phyloP scores from a whole-genome alignment of 495 filamentous ascomycete species.

The Penicillium cataractarum region DNA sequence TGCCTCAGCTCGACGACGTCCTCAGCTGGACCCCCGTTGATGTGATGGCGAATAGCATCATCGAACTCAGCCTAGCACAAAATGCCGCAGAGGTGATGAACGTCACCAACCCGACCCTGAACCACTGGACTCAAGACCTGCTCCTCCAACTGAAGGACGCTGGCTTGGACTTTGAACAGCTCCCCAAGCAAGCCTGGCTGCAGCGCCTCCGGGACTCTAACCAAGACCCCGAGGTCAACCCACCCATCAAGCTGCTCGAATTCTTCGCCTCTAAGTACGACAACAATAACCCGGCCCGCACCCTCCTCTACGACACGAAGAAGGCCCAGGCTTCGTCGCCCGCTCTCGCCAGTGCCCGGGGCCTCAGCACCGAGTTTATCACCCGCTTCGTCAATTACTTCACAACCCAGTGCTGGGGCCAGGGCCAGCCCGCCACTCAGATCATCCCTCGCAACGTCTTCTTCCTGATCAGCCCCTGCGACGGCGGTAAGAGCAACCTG shows the following conservation, averaged over 20 bases:
- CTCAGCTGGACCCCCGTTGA: slow-evolving; percentile 65
- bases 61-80: slow-evolving; percentile 29
- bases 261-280: neutral
- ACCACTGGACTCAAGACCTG: neutral
- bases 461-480: neutral
- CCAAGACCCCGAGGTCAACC: neutral
- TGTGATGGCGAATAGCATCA: slow-evolving; percentile 49
- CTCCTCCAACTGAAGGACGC: neutral
- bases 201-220: neutral
- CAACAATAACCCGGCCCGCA: neutral
- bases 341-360: neutral
- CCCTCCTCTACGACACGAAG: neutral
- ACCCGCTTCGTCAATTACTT: neutral
- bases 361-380: neutral
- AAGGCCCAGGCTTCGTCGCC: neutral
- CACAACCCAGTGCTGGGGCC: neutral
- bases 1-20: slow-evolving; percentile 56
- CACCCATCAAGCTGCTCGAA: neutral
- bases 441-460: neutral
- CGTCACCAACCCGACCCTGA: neutral
- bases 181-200: neutral
- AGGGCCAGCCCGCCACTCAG: neutral
- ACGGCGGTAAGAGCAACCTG: neutral
- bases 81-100: slow-evolving; percentile 8
- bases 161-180: neutral